phyloP scores from a whole-genome alignment of 192 early-diverging fungal genomes.

The Diversispora epigaea region DNA sequence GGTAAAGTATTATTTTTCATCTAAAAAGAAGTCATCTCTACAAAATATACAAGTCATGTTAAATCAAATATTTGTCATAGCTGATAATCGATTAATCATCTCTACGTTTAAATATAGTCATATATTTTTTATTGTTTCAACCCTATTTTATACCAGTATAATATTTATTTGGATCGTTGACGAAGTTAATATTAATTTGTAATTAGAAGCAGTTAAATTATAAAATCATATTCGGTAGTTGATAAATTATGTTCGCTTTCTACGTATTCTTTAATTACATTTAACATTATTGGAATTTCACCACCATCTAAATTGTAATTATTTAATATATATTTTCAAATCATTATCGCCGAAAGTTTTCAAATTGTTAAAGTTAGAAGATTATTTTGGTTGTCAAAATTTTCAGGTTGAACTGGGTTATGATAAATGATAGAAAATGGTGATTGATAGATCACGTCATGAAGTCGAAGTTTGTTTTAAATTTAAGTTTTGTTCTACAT shows the following conservation, averaged over 20 bases:
- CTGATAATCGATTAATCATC: background rate
- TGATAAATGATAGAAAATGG: constrained; percentile 18
- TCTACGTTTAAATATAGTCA: background rate
- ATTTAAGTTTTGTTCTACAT: too few relatives aligned
- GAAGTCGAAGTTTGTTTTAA: too few relatives aligned
- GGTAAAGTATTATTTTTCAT: too few relatives aligned
- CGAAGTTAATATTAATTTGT: too few relatives aligned
- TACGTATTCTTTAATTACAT: background rate
- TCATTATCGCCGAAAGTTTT: too few relatives aligned
- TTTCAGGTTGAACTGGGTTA: background rate
- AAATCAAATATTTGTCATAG: too few relatives aligned
- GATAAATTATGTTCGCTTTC: background rate
- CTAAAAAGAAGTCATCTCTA: too few relatives aligned
- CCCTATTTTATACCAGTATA: too few relatives aligned
- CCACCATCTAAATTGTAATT: too few relatives aligned
- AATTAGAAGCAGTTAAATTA: background rate
- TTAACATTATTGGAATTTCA: background rate
- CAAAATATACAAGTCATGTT: too few relatives aligned
- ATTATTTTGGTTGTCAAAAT: background rate
- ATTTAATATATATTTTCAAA: background rate
- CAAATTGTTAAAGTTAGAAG: background rate
- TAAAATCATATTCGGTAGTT: background rate
- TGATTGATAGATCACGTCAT: too few relatives aligned
- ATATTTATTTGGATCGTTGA: background rate
- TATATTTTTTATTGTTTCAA: background rate